Percentiles rank a stretch among this genome's conserved stretches.
These are phyloP conservation scores for Lipomyces mesembrius DNA, from an alignment of 805 yeast genomes.

Conservation along the genomic window DNA sequence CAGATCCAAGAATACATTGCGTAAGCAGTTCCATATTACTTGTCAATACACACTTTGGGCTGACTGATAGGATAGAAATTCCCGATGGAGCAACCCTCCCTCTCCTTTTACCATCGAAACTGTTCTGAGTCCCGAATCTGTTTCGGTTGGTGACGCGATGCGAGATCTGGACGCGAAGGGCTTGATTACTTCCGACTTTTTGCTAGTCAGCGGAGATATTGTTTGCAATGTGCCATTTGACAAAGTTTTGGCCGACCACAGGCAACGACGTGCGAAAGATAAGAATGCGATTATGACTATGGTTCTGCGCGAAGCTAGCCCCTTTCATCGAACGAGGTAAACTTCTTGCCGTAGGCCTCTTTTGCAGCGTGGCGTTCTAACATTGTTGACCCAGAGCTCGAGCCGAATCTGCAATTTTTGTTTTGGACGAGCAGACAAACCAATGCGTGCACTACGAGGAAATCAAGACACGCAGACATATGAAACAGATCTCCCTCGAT, in stretches of 20 bases:
- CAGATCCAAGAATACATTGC: conserved; percentile 83
- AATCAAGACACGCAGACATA: conserved; percentile 54
- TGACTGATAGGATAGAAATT: conserved; percentile 30
- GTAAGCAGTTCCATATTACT: conserved; percentile 15
- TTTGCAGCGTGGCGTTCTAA: not conserved
- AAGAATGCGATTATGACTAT: conserved; percentile 92
- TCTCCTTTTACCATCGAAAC: conserved; percentile 84
- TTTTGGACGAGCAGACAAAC: conserved; percentile 71
- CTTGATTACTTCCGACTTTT: conserved; percentile 84
- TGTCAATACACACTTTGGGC: not conserved
- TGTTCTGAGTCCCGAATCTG: conserved; percentile 79
- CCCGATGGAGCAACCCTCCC: conserved; percentile 51
- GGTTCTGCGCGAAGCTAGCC: conserved; percentile 85
- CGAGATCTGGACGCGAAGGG: conserved; percentile 93
- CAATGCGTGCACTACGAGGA: conserved; percentile 85
- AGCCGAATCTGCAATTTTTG: conserved; percentile 81
- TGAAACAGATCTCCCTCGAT: conserved; percentile 66
- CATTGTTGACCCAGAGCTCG: conserved; percentile 54
- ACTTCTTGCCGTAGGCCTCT: not conserved
- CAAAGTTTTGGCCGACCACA: conserved; percentile 73
- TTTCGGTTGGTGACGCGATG: conserved; percentile 97
- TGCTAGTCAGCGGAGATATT: conserved; percentile 91
- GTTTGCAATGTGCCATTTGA: conserved; percentile 87
- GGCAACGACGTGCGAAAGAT: conserved; percentile 68
- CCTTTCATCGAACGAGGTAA: conserved; percentile 70